Evolutionary conservation across 345 rosid species (phyloP).

Genomic region (Schrenkiella parvula): DNA sequence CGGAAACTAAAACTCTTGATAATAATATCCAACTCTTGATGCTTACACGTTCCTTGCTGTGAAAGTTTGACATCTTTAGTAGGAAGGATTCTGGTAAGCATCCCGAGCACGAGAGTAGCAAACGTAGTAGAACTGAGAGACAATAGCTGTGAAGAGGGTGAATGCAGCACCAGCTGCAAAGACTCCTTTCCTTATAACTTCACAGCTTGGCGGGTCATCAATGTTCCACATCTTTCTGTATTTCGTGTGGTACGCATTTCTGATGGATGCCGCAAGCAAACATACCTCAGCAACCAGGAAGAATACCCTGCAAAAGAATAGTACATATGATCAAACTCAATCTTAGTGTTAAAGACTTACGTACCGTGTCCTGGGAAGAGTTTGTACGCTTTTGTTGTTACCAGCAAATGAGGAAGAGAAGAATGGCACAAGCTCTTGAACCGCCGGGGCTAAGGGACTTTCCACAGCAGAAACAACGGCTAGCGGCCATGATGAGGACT

Average conservation of each 20-base stretch:
- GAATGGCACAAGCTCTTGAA: conserved; percentile 77
- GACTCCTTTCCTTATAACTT: conserved; percentile 80
- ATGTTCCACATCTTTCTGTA: conserved; percentile 51
- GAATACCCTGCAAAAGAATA: conserved; percentile 47
- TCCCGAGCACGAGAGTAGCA: conserved; percentile 67
- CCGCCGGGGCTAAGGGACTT: conserved; percentile 75
- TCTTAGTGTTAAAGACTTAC: neutral
- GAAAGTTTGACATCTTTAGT: neutral
- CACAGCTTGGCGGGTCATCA: conserved; percentile 59
- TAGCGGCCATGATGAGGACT: conserved; percentile 77
- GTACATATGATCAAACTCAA: neutral
- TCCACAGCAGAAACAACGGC: conserved; percentile 93
- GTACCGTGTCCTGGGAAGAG: neutral
- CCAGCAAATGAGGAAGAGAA: conserved; percentile 90
- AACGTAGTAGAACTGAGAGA: conserved; percentile 71
- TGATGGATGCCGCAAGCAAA: conserved; percentile 78
- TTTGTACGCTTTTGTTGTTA: conserved; percentile 22
- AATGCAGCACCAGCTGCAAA: conserved; percentile 97
- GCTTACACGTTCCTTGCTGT: conserved; percentile 2
- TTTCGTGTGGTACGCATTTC: conserved; percentile 82
- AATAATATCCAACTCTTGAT: neutral
- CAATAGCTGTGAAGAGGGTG: conserved; percentile 60
- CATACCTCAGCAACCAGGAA: conserved; percentile 80
- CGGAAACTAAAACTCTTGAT: neutral
- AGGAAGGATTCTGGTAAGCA: conserved; percentile 38